Conservation (phyloP, 2,329 filamentous ascomycete genomes). For the Dryadomyces quercus-mongolicae region DNA sequence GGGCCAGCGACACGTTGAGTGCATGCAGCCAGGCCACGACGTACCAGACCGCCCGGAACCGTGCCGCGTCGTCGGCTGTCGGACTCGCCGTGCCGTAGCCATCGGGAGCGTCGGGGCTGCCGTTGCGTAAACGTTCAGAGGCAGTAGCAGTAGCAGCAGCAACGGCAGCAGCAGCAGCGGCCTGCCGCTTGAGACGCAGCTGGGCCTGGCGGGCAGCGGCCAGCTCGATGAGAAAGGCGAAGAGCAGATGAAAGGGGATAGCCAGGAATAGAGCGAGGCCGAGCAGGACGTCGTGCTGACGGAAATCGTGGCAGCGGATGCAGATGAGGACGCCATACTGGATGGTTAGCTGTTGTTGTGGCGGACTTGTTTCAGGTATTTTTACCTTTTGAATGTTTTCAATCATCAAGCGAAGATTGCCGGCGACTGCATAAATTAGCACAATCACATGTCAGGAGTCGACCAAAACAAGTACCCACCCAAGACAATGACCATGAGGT, state of each 20-base stretch:
- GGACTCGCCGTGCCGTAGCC: slow-evolving; percentile 37
- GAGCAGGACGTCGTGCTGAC: slow-evolving; percentile 61
- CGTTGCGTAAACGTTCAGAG: too few species aligned
- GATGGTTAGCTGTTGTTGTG: background rate
- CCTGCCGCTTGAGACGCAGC: slow-evolving; percentile 42
- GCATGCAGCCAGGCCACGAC: slow-evolving; percentile 70
- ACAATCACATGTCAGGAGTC: background rate
- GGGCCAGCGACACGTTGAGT: slow-evolving; percentile 70
- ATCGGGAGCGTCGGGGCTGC: too few species aligned
- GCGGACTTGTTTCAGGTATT: background rate
- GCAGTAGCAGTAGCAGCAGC: too few species aligned
- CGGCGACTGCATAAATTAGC: slow-evolving; percentile 53
- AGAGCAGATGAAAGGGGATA: slow-evolving; percentile 81
- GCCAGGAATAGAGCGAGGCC: slow-evolving; percentile 71
- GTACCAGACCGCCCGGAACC: slow-evolving; percentile 67
- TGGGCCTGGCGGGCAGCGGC: slow-evolving; percentile 71
- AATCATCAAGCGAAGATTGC: slow-evolving; percentile 86
- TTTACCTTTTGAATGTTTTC: slow-evolving; percentile 88
- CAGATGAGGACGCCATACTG: slow-evolving; percentile 94
- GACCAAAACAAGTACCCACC: slow-evolving; percentile 36
- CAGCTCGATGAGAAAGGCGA: slow-evolving; percentile 82
- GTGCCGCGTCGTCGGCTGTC: slow-evolving; percentile 48
- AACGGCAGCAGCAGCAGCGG: background rate
- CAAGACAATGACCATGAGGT: slow-evolving; percentile 88
- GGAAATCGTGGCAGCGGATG: slow-evolving; percentile 78